Percentiles rank a stretch among this genome's conserved stretches.
Conservation (phyloP, 176 grass and related monocot genomes). For the Aegilops speltoides region DNA sequence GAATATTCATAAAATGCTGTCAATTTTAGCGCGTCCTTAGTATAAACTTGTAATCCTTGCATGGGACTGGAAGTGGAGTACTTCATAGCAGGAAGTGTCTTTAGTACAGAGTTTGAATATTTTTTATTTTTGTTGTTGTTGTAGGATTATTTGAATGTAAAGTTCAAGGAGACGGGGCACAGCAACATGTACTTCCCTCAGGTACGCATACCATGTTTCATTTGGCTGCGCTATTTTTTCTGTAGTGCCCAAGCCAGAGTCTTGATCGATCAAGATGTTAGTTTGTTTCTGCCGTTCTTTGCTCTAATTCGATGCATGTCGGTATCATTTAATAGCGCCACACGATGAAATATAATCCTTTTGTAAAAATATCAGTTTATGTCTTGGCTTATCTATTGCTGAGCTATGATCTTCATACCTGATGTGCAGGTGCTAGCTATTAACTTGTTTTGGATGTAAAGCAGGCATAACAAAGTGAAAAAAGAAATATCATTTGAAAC, state of each 20-base stretch:
- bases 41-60: background rate
- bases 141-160: conserved; percentile 93
- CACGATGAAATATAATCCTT: background rate
- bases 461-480: background rate
- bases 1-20: background rate
- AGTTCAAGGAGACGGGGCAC: conserved; percentile 98
- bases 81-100: background rate
- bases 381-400: background rate
- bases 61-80: background rate
- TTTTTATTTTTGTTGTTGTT: background rate
- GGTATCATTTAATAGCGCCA: background rate
- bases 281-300: background rate
- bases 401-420: conserved; percentile 12
- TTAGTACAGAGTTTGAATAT: conserved; percentile 4
- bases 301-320: background rate
- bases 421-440: background rate
- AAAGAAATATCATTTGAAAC: background rate
- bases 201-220: conserved; percentile 23
- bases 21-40: background rate
- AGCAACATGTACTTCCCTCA: conserved; percentile 99
- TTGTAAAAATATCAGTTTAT: background rate
- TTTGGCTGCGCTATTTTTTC: background rate
- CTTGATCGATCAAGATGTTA: background rate
- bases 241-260: background rate
- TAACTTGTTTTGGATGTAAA: conserved; percentile 13